Conservation (phyloP, 306 rosid species). For the Fragaria vesca region DNA sequence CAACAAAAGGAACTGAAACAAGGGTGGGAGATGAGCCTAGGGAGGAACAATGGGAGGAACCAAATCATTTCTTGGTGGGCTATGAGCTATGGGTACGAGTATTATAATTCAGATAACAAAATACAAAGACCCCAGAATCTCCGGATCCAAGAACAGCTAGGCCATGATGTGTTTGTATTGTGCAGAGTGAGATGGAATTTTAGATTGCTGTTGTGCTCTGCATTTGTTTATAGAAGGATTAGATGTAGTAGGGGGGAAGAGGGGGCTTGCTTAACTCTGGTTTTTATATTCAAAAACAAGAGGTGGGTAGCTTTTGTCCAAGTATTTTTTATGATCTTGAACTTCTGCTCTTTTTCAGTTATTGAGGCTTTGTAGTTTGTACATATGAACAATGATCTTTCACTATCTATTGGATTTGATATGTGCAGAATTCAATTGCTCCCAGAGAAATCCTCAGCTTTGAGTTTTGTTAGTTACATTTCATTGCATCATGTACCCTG, state of each 20-base stretch:
- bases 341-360: constrained; percentile 23
- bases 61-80: constrained; percentile 87
- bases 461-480: constrained; percentile 36
- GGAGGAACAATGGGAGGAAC: constrained; percentile 71
- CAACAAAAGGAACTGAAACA: constrained; percentile 37
- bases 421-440: background rate
- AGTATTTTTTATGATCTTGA: constrained; percentile 23
- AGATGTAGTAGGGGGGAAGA: constrained; percentile 17
- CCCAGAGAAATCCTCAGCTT: constrained; percentile 20
- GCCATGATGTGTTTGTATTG: constrained; percentile 58
- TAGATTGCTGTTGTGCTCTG: constrained; percentile 46
- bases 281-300: constrained; percentile 37
- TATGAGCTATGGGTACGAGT: constrained; percentile 22
- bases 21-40: constrained; percentile 47
- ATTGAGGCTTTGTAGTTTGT: constrained; percentile 7
- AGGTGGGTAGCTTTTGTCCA: constrained; percentile 31
- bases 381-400: constrained; percentile 29
- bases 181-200: constrained; percentile 61
- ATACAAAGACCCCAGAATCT: constrained; percentile 59
- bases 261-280: constrained; percentile 45
- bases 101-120: constrained; percentile 20
- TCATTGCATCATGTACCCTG: constrained; percentile 9
- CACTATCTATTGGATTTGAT: constrained; percentile 39
- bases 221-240: constrained; percentile 48
- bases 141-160: constrained; percentile 99